Evolutionary conservation across 768 basidiomycete genomes (phyloP), one percentile per base, ranked within the genome.

Genomic region (Auricularia cornea): DNA sequence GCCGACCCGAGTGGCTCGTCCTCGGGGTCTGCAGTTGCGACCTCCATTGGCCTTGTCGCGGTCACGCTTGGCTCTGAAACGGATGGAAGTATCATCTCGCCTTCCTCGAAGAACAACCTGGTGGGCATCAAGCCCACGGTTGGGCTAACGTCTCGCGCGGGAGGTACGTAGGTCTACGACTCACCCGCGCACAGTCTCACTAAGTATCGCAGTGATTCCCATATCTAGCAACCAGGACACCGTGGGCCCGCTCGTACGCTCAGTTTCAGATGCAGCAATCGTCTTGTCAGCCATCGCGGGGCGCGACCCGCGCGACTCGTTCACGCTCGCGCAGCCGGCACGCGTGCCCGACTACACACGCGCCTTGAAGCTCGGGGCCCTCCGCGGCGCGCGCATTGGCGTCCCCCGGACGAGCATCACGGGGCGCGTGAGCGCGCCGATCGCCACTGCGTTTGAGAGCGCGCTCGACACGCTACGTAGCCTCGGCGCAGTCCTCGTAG

Each of bases 271-370:
- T 56, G 75, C 73, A 2, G 78, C 79, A 30, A 67, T 72, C 56
- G 67, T 79, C 11, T 71, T 79, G 12, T 67, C 72, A 10, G 71
- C 68, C 28, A 81, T 83, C 33, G 75, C 76, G 0, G 81, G 80
- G 10, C 69, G 67, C 20, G 81, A 83, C 68, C 73, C 77, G 8
- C 68, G 64, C 6, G 81, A 81, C 68, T 71, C 71, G 48, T 76
- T 73, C 64, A 80, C 80, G 30, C 65, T 76, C 29, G 71, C 74
- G 14, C 78, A 81, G 61, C 86, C 87, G 16, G 63, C 62, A 0
- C 62, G 67, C 1, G 77, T 87, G 6, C 86, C 86, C 0, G 80
- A 86, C 67, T 88, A 78, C 67, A 82, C 77, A 0, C 74, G 78
- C 66, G 84, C 85, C 0, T 74, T 88, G 3, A 74, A 78, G 54